Evolutionary conservation across 2,329 filamentous ascomycete genomes (phyloP), one percentile per base, ranked within the genome.

Genomic region (Cordyceps fumosorosea): DNA sequence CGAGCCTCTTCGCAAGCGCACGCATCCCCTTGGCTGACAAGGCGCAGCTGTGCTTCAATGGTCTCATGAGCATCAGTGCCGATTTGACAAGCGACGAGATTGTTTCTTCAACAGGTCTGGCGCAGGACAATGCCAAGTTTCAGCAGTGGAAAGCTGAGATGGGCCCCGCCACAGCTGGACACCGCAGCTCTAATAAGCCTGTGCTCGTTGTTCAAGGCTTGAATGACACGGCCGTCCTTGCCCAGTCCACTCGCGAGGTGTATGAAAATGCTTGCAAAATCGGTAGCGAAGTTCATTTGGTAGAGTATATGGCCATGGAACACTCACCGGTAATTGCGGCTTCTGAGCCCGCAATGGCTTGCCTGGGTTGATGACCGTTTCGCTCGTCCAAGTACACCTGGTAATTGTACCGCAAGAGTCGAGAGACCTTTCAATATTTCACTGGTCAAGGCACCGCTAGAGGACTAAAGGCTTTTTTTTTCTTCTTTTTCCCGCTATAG

Each of bases 241-340:
- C 45, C 5, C 24, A 32, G n/a, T 62, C 61, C 37, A 64, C 63
- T 22, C 29, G 7, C 24, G 11, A 40, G 20, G 63, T 63, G 18
- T 61, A 53, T 54, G 26, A 52, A 14, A 37, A 24, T 1, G 40
- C 63, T 8, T 66, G 63, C 55, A n/a, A 14, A n/a, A 40, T 7
- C 2, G 63, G 64, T 24, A 66, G 63, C 50, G 42, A 62, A 34
- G 56, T 64, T 37, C 64, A 65, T 22, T 34, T 64, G 47, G 32
- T 60, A 18, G 10, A 60, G 26, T 62, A 58, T n/a, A 34, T 45
- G 16, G 40, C 22, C 1, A 47, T 45, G 56, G 60, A 42, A 2
- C 64, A 65, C 22, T 10, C 40, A 14, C 56, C 63, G 14, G 34
- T 52, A 7, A 18, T 64, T 37, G 7, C 62, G 54, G 63, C 63